Evolutionary conservation across 2,329 filamentous ascomycete species (phyloP).

Genomic region (Neopestalotiopsis sp.): DNA sequence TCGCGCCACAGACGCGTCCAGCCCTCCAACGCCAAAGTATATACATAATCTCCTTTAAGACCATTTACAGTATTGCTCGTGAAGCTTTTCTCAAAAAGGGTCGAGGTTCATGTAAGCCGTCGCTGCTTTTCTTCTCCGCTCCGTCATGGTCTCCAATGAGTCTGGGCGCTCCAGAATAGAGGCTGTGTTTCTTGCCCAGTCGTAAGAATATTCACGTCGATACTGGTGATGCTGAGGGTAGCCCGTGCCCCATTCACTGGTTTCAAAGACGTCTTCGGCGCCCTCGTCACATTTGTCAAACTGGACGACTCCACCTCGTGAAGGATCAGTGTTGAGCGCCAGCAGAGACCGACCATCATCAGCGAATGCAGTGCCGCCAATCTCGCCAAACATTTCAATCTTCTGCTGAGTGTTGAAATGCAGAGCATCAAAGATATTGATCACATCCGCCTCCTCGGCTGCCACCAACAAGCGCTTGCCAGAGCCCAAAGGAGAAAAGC

Average conservation of each 20-base stretch:
- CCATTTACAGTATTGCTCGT: neutral
- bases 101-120: slow-evolving; percentile 27
- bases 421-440: slow-evolving; percentile 73
- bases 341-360: slow-evolving; percentile 72
- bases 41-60: neutral
- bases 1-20: neutral
- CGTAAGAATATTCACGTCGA: slow-evolving; percentile 27
- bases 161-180: slow-evolving; percentile 26
- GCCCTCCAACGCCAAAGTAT: neutral
- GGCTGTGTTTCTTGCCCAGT: slow-evolving; percentile 33
- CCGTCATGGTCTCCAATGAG: slow-evolving; percentile 31
- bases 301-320: slow-evolving; percentile 70
- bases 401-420: slow-evolving; percentile 70
- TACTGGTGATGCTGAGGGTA: slow-evolving; percentile 20
- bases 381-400: slow-evolving; percentile 76
- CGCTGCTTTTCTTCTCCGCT: slow-evolving; percentile 34
- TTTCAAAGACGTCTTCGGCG: slow-evolving; percentile 37
- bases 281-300: slow-evolving; percentile 56
- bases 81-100: slow-evolving; percentile 17
- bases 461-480: slow-evolving; percentile 71
- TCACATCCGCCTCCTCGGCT: slow-evolving; percentile 76
- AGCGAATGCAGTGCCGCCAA: slow-evolving; percentile 71
- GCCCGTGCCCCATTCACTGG: slow-evolving; percentile 20
- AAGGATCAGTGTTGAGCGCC: slow-evolving; percentile 68
- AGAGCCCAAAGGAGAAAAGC: slow-evolving; percentile 74